Evolutionary conservation across 192 early-diverging fungal genomes (phyloP), one percentile per base, ranked within the genome.

Genomic region (Chytriomyces confervae): DNA sequence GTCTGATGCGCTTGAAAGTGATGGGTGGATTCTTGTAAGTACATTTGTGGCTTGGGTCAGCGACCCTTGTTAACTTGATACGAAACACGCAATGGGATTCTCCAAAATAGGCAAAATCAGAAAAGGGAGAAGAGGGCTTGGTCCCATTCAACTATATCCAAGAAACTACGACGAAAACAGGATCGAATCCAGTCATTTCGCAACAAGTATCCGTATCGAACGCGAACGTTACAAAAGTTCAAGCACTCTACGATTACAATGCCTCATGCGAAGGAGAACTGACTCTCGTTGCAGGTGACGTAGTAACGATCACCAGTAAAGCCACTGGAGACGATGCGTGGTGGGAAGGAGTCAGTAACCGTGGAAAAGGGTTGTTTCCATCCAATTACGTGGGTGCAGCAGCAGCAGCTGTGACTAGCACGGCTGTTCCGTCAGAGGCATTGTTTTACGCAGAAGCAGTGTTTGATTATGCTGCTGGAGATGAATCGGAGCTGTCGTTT

Each of bases 231-330:
- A 60, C 53, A 13, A 60, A 69, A 64, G 79, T 75, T 13, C 62
- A 64, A 10, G 86, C 82, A 16, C 77, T 95, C 29, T 99, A 94
- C 76, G 93, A 95, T 65, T 99, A 97, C 79, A 86, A 86, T 46
- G 91, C 93, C 6, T 93, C 95, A 3, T 95, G 95, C 76, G 86
- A 87, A 13, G 95, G 95, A n/a, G 98, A 99, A 81, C 91, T 99
- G 29, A 91, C 93, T 13, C 69, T 97, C 62, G 90, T 92, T 63
- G 69, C 68, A 23, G 82, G 82, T 11, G 87, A 88, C 27, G 64
- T 86, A 7, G 77, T 88, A 20, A 66, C 61, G 1, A 63, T 84
- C 9, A 83, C 77, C 16, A 80, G 65, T 68, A 83, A 83, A 48
- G 64, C 83, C 57, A 88, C 85, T 23, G 87, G 87, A 5, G 81